phyloP scores from a whole-genome alignment of 495 filamentous ascomycete genomes.

The Penicillium cosmopolitanum region DNA sequence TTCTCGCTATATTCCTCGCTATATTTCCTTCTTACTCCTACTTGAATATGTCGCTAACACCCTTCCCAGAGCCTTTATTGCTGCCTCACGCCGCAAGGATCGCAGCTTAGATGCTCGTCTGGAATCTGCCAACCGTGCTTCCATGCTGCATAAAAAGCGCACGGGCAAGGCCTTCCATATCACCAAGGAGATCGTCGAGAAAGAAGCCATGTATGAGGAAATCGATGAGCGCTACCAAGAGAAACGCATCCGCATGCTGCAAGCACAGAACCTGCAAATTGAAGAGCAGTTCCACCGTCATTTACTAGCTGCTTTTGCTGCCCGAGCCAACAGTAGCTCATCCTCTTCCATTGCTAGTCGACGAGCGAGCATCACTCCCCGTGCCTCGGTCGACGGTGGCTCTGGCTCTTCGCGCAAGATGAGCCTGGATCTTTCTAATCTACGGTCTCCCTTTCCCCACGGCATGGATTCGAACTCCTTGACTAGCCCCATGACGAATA shows the following conservation, averaged over 20 bases:
- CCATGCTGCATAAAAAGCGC: conserved; percentile 85
- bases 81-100: conserved; percentile 89
- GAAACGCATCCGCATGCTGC: conserved; percentile 48
- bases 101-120: conserved; percentile 87
- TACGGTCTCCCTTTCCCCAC: conserved; percentile 37
- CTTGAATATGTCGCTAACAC: conserved; percentile 2
- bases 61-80: conserved; percentile 77
- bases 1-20: background rate
- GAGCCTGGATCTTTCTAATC: conserved; percentile 44
- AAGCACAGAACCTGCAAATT: conserved; percentile 47
- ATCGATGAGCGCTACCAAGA: conserved; percentile 72
- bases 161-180: conserved; percentile 85
- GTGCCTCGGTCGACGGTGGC: conserved; percentile 32
- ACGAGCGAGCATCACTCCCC: conserved; percentile 31
- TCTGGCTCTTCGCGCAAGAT: conserved; percentile 36
- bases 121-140: conserved; percentile 85
- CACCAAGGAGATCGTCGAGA: conserved; percentile 84
- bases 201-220: conserved; percentile 98
- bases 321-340: conserved; percentile 24
- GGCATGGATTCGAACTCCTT: conserved; percentile 31
- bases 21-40: conserved; percentile 5
- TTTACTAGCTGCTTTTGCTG: conserved; percentile 39
- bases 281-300: conserved; percentile 47
- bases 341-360: conserved; percentile 28
- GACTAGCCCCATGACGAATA: conserved; percentile 31